Base-by-base conservation (phyloP, 768 basidiomycete species). In the Coprinopsis strossmayeri region DNA sequence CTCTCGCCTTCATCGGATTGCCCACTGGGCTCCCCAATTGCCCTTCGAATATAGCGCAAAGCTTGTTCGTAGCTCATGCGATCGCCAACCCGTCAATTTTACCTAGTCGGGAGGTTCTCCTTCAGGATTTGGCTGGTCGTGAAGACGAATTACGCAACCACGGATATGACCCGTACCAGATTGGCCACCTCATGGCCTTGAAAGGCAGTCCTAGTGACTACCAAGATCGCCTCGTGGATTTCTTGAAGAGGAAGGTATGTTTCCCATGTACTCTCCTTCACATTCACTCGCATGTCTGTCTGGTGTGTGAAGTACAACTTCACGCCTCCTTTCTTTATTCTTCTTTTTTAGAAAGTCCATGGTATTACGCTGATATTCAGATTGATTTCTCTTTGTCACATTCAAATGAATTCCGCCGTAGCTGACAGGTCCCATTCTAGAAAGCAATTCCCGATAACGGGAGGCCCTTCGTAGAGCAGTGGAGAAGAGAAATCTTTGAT, bases 1-100 rank as follows among this genome's bases (percentile, higher is more conserved):
- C 78, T 13, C 70, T 81, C 20, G 68, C 76, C 3, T 79, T 82
- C 59, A 64, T 81, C 49, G 78, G 79, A 1, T 65, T 81, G 2
- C 77, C 77, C 1, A 65, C 70, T 3, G 58, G 66, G 42, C 70
- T 76, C 30, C 62, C 69, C 3, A 77, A 76, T 58, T 74, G 71
- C 41, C 72, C 75, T 2, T 70, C 70, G 12, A 72, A 76, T 55
- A 55, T 64, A 43, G 78, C 78, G 5, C 79, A 82, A 58, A 69
- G 73, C 38, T 58, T 76, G 2, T 73, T 77, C 50, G 61, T 64
- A 11, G 66, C 72, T 0, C 71, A 76, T 52, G 65, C 65, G 2
- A 71, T 81, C 48, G 64, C 68, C 2, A 64, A 76, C 43, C 63
- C 67, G 2, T 58, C 58, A 18, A 52, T 76, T 3, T 66, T 82